Conservation (phyloP, 1,284 basidiomycete genomes). For the Ceratobasidium sp. region DNA sequence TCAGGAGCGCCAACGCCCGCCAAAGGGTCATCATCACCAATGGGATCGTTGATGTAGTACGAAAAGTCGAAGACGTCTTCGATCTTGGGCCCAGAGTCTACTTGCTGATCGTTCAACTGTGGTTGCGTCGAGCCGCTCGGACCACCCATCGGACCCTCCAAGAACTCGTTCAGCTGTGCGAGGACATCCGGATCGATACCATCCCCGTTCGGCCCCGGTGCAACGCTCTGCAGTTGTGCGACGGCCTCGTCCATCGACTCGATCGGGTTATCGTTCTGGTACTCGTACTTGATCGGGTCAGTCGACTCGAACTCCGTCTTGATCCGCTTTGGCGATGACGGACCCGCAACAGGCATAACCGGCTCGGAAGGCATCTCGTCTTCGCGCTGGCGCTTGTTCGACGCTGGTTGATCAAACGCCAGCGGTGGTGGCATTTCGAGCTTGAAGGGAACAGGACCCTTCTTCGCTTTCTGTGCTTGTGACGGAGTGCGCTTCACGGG, state of each 20-base stretch:
- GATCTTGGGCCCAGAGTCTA: slow-evolving; percentile 26
- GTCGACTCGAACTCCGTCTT: slow-evolving; percentile 38
- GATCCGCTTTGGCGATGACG: slow-evolving; percentile 41
- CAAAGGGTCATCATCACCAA: slow-evolving; percentile 39
- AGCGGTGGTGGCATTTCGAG: slow-evolving; percentile 25
- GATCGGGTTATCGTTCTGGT: slow-evolving; percentile 22
- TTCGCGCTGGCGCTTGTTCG: slow-evolving; percentile 41
- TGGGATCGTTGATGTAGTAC: slow-evolving; percentile 33
- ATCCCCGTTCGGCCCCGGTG: slow-evolving; percentile 21
- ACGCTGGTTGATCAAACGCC: slow-evolving; percentile 11
- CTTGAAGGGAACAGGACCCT: slow-evolving; percentile 2
- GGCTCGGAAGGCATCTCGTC: slow-evolving; percentile 25
- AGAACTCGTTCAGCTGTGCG: slow-evolving; percentile 39
- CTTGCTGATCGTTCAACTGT: slow-evolving; percentile 8
- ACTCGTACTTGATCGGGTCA: slow-evolving; percentile 36
- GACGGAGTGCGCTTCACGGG: slow-evolving; percentile 29
- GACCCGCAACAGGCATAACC: slow-evolving; percentile 26
- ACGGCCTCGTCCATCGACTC: slow-evolving; percentile 36
- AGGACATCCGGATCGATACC: slow-evolving; percentile 27
- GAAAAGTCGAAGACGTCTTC: slow-evolving; percentile 42
- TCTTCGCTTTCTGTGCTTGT: slow-evolving; percentile 21
- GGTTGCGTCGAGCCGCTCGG: background rate
- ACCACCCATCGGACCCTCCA: slow-evolving; percentile 21
- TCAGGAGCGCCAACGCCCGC: slow-evolving; percentile 29
- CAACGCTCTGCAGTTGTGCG: slow-evolving; percentile 8